Percentiles rank a stretch among this genome's conserved stretches.
Evolutionary conservation across 179 eudicot genomes (phyloP).

Genomic region (Dionaea muscipula): DNA sequence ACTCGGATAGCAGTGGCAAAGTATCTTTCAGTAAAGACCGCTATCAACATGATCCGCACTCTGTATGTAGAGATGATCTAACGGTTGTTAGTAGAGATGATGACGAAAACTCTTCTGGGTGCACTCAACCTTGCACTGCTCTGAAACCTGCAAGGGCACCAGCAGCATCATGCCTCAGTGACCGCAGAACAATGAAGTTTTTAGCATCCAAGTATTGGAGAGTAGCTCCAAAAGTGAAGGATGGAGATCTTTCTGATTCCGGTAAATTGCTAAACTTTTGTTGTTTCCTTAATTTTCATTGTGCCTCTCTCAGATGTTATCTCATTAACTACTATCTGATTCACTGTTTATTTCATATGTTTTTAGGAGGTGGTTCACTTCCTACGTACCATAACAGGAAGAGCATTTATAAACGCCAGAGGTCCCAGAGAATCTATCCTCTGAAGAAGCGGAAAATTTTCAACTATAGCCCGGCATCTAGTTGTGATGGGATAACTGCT

Average conservation of each 20-base stretch:
- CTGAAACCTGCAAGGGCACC: conserved; percentile 38
- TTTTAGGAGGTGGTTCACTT: conserved; percentile 37
- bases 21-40: conserved; percentile 25
- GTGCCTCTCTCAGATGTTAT: background rate
- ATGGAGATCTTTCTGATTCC: conserved; percentile 26
- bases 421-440: conserved; percentile 78
- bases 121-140: conserved; percentile 40
- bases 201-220: conserved; percentile 54
- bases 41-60: conserved; percentile 28
- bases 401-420: conserved; percentile 31
- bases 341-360: background rate
- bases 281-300: background rate
- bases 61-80: conserved; percentile 38
- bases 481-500: conserved; percentile 26
- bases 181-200: conserved; percentile 47
- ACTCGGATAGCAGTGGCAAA: conserved; percentile 37
- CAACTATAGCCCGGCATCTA: conserved; percentile 29
- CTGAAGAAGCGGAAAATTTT: conserved; percentile 58
- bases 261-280: conserved; percentile 25
- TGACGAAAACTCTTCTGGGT: conserved; percentile 76
- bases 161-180: conserved; percentile 35
- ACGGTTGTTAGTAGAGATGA: conserved; percentile 77
- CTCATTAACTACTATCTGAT: background rate
- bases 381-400: conserved; percentile 34
- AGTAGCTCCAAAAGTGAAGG: conserved; percentile 33